phyloP scores from a whole-genome alignment of 1,284 basidiomycete genomes.

The Sanghuangporus sanghuang region DNA sequence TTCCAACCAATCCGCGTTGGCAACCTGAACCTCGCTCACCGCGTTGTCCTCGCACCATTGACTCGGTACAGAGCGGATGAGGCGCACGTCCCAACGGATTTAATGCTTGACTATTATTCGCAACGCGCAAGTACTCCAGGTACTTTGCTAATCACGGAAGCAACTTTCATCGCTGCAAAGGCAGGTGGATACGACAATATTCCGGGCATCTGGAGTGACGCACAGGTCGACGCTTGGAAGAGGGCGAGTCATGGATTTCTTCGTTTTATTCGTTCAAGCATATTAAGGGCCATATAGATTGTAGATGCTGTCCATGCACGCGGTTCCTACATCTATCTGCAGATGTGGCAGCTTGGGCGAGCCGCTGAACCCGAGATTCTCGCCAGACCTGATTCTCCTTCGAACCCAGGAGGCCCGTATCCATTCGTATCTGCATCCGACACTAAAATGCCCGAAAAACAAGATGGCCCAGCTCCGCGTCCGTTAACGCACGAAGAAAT shows the following conservation, averaged over 20 bases:
- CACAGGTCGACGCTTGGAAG: slow-evolving; percentile 29
- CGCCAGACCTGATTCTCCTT: slow-evolving; percentile 9
- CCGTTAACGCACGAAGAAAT: slow-evolving; percentile 22
- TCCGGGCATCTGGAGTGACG: slow-evolving; percentile 25
- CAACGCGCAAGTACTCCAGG: slow-evolving; percentile 26
- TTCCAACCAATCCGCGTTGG: slow-evolving; percentile 30
- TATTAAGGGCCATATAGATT: slow-evolving; percentile 20
- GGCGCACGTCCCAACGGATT: slow-evolving; percentile 22
- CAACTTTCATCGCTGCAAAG: slow-evolving; percentile 24
- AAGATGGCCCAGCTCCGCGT: slow-evolving; percentile 20
- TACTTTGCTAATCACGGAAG: slow-evolving; percentile 29
- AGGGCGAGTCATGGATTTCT: slow-evolving; percentile 19
- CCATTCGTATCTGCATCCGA: slow-evolving; percentile 36
- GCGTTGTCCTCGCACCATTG: slow-evolving; percentile 30
- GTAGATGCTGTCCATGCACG: slow-evolving; percentile 37
- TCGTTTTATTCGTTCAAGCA: background rate
- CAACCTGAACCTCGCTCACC: slow-evolving; percentile 21
- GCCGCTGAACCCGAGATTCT: slow-evolving; percentile 28
- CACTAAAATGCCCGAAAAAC: slow-evolving; percentile 34
- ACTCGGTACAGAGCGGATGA: slow-evolving; percentile 28
- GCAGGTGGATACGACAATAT: slow-evolving; percentile 21
- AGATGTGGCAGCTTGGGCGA: slow-evolving; percentile 44
- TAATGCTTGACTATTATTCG: slow-evolving; percentile 24
- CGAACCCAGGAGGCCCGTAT: slow-evolving; percentile 26
- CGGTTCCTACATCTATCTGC: slow-evolving; percentile 33